Base-by-base conservation (phyloP, 805 yeast genomes). In the Isabelozyma rhagii region DNA sequence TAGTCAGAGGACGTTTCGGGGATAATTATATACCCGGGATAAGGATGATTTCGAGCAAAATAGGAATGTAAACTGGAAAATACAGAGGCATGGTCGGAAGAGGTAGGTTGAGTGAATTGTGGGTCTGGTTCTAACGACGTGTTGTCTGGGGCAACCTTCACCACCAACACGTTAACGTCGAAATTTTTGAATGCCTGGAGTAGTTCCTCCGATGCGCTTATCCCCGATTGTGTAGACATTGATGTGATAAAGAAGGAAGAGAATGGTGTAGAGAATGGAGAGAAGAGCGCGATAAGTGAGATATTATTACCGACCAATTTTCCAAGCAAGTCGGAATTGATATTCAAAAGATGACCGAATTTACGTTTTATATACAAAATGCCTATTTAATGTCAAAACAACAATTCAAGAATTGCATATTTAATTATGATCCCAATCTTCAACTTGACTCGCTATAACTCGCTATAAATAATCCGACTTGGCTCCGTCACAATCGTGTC, bases 151-250 rank as follows among this genome's bases (percentile, higher is more conserved):
- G 71, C 64, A 15, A 74, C 54, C 43, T 66, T 66, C 40, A 72
- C 59, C 14, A 72, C 62, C 45, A 72, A 50, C 1, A 69, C 62
- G 1, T 60, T 55, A 3, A 54, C 49, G 1, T 54, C 41, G 43
- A 60, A 49, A 39, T 48, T 46, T 43, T 64, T 63, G 60, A 69
- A 68, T 3, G 64, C 42, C 2, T 58, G 61, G 14, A 71, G 52
- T 27, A 74, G 62, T 21, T 63, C 67, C 39, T 56, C 47, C 10
- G 75, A 64, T 3, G 71, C 69, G 8, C 66, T 61, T 36, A 74
- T 74, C 17, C 78, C 78, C 21, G 78, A 74, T 55, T 69, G 74
- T n/a, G 76, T 65, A 5, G 78, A 68, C 78, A 74, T 74, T 9
- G n/a, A 31, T 31, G 10, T 9, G 36, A 13, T 31, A 13, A 10